Conservation (phyloP, 805 yeast species). For the Pichia kluyveri region DNA sequence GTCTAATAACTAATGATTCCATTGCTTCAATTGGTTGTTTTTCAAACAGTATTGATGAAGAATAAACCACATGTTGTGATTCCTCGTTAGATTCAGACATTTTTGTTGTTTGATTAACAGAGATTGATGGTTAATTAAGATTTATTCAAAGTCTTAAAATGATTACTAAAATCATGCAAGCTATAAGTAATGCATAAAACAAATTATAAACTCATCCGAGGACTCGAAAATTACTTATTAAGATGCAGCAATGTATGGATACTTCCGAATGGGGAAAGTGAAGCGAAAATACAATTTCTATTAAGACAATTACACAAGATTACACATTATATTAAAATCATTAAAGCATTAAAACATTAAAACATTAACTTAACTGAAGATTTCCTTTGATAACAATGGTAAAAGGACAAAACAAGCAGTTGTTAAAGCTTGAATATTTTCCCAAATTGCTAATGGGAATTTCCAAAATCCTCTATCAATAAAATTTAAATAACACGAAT, state of each 20-base stretch:
- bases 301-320: no score
- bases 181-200: no score
- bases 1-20: constrained; percentile 49
- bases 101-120: background rate
- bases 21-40: constrained; percentile 51
- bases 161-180: no score
- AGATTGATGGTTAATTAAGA: background rate
- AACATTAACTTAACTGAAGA: constrained; percentile 11
- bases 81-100: background rate
- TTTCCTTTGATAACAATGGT: constrained; percentile 49
- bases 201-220: no score
- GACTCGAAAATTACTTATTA: no score
- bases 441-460: constrained; percentile 62
- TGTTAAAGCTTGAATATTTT: constrained; percentile 56
- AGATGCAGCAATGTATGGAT: no score
- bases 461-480: constrained; percentile 53
- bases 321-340: background rate
- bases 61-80: constrained; percentile 21
- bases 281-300: no score
- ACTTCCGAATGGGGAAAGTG: background rate
- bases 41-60: constrained; percentile 26
- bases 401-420: constrained; percentile 75
- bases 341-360: background rate
- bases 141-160: no score
- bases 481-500: constrained; percentile 65